phyloP scores from a whole-genome alignment of 495 filamentous ascomycete species.

The Penicillium waksmanii region DNA sequence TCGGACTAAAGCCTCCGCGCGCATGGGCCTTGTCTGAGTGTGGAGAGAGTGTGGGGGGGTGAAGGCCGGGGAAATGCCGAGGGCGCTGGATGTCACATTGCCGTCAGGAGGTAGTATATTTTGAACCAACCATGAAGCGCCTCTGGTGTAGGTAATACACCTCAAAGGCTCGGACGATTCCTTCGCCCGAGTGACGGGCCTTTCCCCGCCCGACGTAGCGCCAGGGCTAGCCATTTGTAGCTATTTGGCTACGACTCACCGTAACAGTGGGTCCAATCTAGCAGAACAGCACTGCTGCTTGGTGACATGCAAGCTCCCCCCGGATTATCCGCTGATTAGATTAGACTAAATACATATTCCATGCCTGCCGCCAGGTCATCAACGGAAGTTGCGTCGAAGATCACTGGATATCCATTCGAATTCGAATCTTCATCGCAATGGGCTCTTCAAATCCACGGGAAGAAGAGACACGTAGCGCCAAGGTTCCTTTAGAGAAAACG shows the following conservation, averaged over 20 bases:
- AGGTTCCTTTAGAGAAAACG: conserved; percentile 10
- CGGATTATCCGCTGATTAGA: not conserved
- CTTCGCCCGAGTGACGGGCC: conserved; percentile 13
- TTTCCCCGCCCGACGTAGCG: conserved; percentile 14
- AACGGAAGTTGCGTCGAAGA: no score
- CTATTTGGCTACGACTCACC: not conserved
- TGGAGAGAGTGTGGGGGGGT: no score
- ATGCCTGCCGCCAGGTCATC: not conserved
- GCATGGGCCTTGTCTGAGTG: no score
- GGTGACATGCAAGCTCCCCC: not conserved
- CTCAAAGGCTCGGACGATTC: conserved; percentile 4
- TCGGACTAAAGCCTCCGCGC: no score
- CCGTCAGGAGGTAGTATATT: no score
- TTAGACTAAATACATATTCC: not conserved
- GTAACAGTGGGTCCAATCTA: no score
- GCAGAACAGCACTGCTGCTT: no score
- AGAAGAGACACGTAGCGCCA: not conserved
- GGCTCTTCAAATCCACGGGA: not conserved
- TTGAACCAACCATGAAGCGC: no score
- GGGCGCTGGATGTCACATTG: no score
- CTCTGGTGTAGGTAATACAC: no score
- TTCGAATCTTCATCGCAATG: not conserved
- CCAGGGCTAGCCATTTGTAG: not conserved
- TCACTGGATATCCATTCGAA: not conserved
- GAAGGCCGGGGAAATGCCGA: no score